phyloP scores from a whole-genome alignment of 495 filamentous ascomycete species.

The Aspergillus nanangensis region DNA sequence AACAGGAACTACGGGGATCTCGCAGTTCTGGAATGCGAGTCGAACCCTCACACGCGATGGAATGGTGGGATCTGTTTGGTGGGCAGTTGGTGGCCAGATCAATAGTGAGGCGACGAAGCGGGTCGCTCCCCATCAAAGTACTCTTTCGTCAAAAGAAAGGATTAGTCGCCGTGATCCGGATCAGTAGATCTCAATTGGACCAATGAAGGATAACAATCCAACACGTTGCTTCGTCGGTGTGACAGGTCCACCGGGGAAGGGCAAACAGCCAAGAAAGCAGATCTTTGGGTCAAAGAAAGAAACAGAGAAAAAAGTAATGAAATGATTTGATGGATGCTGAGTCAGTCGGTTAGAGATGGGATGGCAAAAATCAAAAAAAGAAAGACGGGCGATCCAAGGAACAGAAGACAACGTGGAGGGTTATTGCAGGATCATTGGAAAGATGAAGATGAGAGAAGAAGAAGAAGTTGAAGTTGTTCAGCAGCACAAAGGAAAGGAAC shows the following conservation, averaged over 20 bases:
- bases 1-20: slow-evolving; percentile 10
- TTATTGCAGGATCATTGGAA: too few species aligned
- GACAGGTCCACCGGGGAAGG: slow-evolving; percentile 10
- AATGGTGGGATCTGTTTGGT: slow-evolving; percentile 19
- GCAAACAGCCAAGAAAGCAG: slow-evolving; percentile 24
- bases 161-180: too few species aligned
- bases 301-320: too few species aligned
- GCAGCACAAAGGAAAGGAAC: too few species aligned
- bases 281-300: too few species aligned
- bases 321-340: slow-evolving; percentile 1
- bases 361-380: too few species aligned
- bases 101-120: slow-evolving; percentile 22
- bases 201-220: slow-evolving; percentile 14
- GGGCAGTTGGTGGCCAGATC: slow-evolving; percentile 6
- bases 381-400: too few species aligned
- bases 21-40: slow-evolving; percentile 20
- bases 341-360: too few species aligned
- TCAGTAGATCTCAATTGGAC: slow-evolving; percentile 5
- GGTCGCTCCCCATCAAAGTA: slow-evolving; percentile 10
- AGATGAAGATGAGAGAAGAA: too few species aligned
- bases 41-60: slow-evolving; percentile 18
- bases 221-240: slow-evolving; percentile 19
- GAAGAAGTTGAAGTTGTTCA: too few species aligned
- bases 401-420: too few species aligned
- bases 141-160: neutral